Base-by-base conservation (phyloP, 805 yeast species). In the Spathaspora boniae region DNA sequence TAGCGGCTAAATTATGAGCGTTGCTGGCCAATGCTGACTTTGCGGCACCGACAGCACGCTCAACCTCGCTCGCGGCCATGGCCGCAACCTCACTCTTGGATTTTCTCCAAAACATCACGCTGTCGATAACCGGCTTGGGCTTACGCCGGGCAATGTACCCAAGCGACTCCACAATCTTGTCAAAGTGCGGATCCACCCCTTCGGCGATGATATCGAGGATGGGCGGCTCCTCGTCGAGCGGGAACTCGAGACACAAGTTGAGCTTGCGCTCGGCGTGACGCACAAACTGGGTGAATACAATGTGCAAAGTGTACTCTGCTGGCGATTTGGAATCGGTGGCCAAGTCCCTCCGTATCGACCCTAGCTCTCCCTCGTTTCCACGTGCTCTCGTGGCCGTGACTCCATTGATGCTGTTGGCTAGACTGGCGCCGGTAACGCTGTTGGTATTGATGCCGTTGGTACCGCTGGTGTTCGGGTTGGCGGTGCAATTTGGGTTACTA, bases 101-200 rank as follows among this genome's bases (percentile, higher is more conserved):
- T 55, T 91, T 86, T 41, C 98, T 74, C 99, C 99, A 93, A 54
- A 86, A 89, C 98, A 93, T 89, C 41, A 93, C 95, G 5, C 95
- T 87, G 57, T 93, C 99, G 22, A 94, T 88, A 1, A 93, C 96
- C 0, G 96, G 95, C 52, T 87, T 89, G 0, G 98, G 97, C 46
- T 87, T 86, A 17, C 82, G 72, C 38, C 87, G 73, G 1, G 98
- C 94, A 25, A 93, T 86, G 54, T 86, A 86, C 6, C 98, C 98
- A 37, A 93, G 63, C 0, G 96, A 84, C 11, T 78, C 78, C 15
- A 94, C 76, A 34, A 88, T 85, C 49, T 84, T 78, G 58, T 93
- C 98, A 54, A 93, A 91, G 15, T 74, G 76, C 0, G 84, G 80
- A 51, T 93, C 98, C 1, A 76, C 80, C 1, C 97, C 97, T 51